Conservation (phyloP, 345 rosid species). For the Gossypium mustelinum region DNA sequence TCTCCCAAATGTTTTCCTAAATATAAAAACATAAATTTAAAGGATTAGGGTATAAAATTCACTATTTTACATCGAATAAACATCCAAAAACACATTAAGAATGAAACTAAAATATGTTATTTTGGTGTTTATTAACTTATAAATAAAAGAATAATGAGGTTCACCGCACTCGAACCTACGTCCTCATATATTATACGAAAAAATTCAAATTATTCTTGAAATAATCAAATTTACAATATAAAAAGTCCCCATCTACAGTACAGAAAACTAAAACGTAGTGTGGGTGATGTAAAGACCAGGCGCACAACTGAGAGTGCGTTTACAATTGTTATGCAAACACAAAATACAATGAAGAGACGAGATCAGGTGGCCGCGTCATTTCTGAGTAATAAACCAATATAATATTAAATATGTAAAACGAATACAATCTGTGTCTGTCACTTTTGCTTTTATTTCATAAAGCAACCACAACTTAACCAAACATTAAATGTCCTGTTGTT, state of each 20-base stretch:
- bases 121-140: too few species aligned
- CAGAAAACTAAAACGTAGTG: too few species aligned
- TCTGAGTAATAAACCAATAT: not conserved
- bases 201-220: too few species aligned
- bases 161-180: fast-evolving
- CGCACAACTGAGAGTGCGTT: not conserved
- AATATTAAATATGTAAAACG: not conserved
- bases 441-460: not conserved
- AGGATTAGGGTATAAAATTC: too few species aligned
- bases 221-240: too few species aligned
- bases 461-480: not conserved
- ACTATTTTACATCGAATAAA: too few species aligned
- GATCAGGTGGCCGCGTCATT: not conserved
- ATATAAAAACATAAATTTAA: too few species aligned
- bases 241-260: too few species aligned
- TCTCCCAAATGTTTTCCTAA: fast-evolving
- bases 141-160: too few species aligned
- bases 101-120: too few species aligned
- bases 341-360: not conserved
- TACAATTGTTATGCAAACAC: not conserved
- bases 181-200: fast-evolving
- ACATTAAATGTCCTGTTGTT: not conserved
- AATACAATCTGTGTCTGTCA: not conserved
- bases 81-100: too few species aligned
- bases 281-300: not conserved